Evolutionary conservation across 345 rosid genomes (phyloP).

Genomic region (Rhizophora mangle): DNA sequence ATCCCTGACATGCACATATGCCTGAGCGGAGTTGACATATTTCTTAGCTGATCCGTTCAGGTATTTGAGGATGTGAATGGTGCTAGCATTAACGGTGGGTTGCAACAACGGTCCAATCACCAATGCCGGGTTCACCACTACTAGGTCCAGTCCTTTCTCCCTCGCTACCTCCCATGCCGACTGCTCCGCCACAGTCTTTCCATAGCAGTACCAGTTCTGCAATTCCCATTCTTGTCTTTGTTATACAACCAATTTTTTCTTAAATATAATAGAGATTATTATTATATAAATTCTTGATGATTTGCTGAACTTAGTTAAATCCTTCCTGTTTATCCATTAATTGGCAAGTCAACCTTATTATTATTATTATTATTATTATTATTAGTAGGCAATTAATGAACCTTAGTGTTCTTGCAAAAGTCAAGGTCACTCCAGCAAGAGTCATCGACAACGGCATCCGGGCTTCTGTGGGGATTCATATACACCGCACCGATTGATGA

Average conservation of each 20-base stretch:
- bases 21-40: constrained; percentile 81
- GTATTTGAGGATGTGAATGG: constrained; percentile 84
- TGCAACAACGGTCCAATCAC: constrained; percentile 88
- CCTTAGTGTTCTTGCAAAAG: constrained; percentile 93
- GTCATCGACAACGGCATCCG: constrained; percentile 73
- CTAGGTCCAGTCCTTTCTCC: constrained; percentile 76
- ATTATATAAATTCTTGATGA: too few species aligned
- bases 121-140: constrained; percentile 79
- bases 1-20: constrained; percentile 81
- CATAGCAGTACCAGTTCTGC: constrained; percentile 98
- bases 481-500: constrained; percentile 89
- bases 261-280: too few species aligned
- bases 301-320: too few species aligned
- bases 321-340: too few species aligned
- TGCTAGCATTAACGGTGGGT: constrained; percentile 69
- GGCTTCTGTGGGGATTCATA: constrained; percentile 83
- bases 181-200: constrained; percentile 88
- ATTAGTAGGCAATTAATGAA: constrained; percentile 3
- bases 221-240: background rate
- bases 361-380: background rate
- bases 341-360: background rate
- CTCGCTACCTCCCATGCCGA: constrained; percentile 73
- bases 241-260: too few species aligned
- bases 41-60: constrained; percentile 88
- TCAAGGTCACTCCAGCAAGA: constrained; percentile 98